Base-by-base conservation (phyloP, 2,329 filamentous ascomycete species). In the Erysiphe pulchra region DNA sequence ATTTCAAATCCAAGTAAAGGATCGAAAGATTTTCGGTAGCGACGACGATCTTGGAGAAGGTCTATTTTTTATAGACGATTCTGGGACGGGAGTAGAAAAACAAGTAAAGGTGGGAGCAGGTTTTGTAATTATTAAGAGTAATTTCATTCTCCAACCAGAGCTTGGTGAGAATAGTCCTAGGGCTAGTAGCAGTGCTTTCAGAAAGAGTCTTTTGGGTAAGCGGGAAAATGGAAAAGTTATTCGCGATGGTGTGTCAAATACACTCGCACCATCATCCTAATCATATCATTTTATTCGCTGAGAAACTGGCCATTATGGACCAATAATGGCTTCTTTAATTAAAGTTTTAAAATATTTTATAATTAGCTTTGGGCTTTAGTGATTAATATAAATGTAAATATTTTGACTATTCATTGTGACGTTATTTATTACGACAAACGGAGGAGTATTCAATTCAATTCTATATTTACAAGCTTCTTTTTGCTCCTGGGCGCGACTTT, bases 21-120 rank as follows among this genome's bases (percentile, higher is more conserved):
- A 85, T 54, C 83, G 93, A 56, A 74, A 80, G 55, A 81, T 77
- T 0, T 87, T 95, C 56, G 80, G 82, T 45, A 79, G 75, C 47
- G 84, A 92, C 57, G 78, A 86, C 47, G 73, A 78, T 48, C 69
- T 98, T 0, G 90, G 90, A 45, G 86, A 95, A 56, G 73, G 73
- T 5, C 59, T 80, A n/a, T 92, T 93, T 63, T 86, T 92, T 58
- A 73, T 98, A n/a, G 84, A 87, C 51, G 87, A 98, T 57, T 71
- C 68, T 1, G 71, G 73, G 2, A 64, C 67, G 1, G 73, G 72
- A 11, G 65, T 69, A 31, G 78, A 87, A 53, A 90, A 87, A 65
- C 67, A 73, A 37, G 62, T 98, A 45, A 70, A 65, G 32, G 76
- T 86, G 24, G 87, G 87, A 12, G 67, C 64, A 33, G 85, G 84